A percentile compares a stretch with the other conserved stretches of the same genome.
Evolutionary conservation across 2,329 filamentous ascomycete species (phyloP).

Genomic region (Sporothrix pseudoabietina): DNA sequence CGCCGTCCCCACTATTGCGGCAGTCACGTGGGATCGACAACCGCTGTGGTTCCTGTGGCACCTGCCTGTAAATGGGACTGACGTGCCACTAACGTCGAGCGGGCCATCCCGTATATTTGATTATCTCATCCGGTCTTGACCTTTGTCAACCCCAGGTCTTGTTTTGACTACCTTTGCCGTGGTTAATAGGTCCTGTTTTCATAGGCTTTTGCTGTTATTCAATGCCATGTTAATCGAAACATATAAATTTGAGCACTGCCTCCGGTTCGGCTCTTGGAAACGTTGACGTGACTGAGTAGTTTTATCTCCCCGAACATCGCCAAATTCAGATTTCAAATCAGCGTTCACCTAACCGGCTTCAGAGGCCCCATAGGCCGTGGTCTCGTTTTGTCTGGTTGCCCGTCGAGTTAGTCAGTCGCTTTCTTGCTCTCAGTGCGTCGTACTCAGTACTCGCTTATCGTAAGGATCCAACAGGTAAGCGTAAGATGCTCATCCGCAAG

Average conservation of each 20-base stretch:
- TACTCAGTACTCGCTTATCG: background rate
- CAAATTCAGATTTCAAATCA: background rate
- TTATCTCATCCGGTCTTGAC: background rate
- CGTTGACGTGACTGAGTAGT: background rate
- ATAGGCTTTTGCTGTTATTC: background rate
- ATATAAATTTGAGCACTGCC: background rate
- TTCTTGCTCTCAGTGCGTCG: background rate
- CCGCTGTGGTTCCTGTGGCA: conserved; percentile 9
- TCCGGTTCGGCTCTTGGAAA: background rate
- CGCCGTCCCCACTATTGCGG: background rate
- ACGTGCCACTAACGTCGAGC: conserved; percentile 7
- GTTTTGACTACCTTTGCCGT: background rate
- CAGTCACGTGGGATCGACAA: conserved; percentile 12
- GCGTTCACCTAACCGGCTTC: background rate
- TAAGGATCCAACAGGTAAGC: too few relatives aligned
- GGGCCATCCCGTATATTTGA: background rate
- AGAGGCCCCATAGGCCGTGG: background rate
- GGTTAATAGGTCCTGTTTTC: background rate
- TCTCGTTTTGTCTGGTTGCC: background rate
- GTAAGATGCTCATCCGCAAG: conserved; percentile 4
- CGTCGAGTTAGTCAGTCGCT: background rate
- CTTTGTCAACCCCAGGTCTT: background rate
- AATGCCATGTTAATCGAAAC: background rate
- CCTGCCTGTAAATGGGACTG: background rate
- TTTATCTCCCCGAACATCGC: background rate